phyloP scores from a whole-genome alignment of 2,329 filamentous ascomycete species.

The Plectosphaerella cucumerina region DNA sequence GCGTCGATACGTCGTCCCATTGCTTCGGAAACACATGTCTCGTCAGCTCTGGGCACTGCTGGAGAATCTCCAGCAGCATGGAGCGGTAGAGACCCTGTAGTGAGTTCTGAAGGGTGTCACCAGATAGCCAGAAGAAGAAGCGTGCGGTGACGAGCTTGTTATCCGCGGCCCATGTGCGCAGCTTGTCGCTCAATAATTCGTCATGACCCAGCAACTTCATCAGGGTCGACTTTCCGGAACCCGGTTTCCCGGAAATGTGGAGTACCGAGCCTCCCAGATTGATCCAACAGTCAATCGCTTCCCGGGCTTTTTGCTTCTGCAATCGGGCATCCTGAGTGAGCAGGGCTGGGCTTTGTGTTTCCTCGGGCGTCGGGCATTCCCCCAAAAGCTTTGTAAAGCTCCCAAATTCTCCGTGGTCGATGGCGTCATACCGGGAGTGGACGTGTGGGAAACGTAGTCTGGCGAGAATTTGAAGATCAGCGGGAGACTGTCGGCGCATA shows the following conservation, averaged over 20 bases:
- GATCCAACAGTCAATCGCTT: conserved; percentile 5
- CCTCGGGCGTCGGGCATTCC: not conserved
- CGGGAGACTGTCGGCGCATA: not conserved
- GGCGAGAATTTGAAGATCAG: not conserved
- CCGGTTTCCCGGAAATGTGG: conserved; percentile 11
- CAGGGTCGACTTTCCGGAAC: conserved; percentile 11
- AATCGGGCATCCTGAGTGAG: not conserved
- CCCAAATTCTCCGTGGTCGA: not conserved
- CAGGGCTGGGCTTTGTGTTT: not conserved
- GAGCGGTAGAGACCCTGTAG: conserved; percentile 13
- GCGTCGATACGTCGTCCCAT: no score
- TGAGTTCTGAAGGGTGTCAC: conserved; percentile 10
- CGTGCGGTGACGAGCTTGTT: conserved; percentile 4
- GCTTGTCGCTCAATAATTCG: not conserved
- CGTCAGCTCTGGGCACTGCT: not conserved
- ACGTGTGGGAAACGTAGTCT: not conserved
- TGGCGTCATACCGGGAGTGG: not conserved
- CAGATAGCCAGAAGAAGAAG: conserved; percentile 12
- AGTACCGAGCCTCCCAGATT: not conserved
- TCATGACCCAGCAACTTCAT: conserved; percentile 1
- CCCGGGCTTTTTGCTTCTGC: not conserved
- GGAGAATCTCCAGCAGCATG: conserved; percentile 12
- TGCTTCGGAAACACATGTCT: no score
- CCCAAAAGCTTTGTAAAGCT: not conserved
- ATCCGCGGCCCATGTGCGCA: not conserved